phyloP scores from a whole-genome alignment of 2,329 filamentous ascomycete genomes.

The Fusarium sp. region DNA sequence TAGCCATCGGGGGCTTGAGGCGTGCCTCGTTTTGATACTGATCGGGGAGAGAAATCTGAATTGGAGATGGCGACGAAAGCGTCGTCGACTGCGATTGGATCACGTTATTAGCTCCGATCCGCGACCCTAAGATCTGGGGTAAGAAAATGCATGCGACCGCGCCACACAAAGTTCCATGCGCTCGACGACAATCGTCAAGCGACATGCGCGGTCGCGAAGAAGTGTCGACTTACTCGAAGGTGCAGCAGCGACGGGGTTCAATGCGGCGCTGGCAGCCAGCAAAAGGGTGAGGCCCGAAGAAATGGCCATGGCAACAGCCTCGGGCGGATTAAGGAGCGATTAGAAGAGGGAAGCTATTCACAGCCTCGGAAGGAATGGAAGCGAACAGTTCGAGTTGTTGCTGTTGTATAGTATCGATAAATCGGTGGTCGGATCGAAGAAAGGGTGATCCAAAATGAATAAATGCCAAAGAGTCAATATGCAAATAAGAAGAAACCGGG shows the following conservation, averaged over 20 bases:
- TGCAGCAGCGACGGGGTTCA: slow-evolving; percentile 30
- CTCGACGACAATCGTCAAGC: too few relatives aligned
- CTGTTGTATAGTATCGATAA: neutral
- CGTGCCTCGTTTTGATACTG: slow-evolving; percentile 42
- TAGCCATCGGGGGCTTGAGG: slow-evolving; percentile 64
- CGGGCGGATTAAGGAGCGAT: neutral
- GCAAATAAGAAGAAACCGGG: neutral
- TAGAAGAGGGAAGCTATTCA: neutral
- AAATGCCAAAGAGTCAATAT: neutral
- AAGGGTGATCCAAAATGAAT: neutral
- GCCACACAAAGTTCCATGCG: neutral
- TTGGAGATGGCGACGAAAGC: slow-evolving; percentile 27
- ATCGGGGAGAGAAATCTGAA: slow-evolving; percentile 19
- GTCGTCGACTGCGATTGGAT: slow-evolving; percentile 26
- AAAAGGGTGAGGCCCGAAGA: slow-evolving; percentile 38
- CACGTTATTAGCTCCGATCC: slow-evolving; percentile 30
- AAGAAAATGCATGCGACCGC: neutral
- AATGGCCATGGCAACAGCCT: slow-evolving; percentile 33
- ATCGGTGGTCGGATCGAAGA: neutral
- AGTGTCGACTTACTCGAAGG: slow-evolving; percentile 31
- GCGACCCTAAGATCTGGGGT: neutral
- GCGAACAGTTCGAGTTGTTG: neutral
- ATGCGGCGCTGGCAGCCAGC: slow-evolving; percentile 38
- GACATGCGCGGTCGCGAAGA: neutral
- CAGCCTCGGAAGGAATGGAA: neutral